Evolutionary conservation across 371 early-diverging fungal genomes (phyloP).

Genomic region (Fennellomyces sp.): DNA sequence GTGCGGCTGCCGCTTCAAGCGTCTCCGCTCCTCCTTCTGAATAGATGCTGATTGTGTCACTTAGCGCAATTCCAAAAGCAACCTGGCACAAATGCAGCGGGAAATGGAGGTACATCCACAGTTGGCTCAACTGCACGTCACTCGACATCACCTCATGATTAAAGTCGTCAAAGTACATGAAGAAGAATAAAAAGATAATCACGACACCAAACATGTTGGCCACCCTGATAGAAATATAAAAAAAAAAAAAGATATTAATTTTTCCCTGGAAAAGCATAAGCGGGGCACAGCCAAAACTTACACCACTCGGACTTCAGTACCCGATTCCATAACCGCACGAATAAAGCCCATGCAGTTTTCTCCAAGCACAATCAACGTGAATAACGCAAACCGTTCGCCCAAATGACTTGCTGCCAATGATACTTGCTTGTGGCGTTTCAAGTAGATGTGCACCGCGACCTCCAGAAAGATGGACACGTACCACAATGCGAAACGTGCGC

Average conservation of each 20-base stretch:
- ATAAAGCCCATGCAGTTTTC: constrained; percentile 58
- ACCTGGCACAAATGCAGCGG: constrained; percentile 62
- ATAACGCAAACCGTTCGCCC: constrained; percentile 59
- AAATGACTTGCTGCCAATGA: constrained; percentile 62
- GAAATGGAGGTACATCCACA: constrained; percentile 66
- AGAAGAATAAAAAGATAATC: constrained; percentile 52
- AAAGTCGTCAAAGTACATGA: constrained; percentile 59
- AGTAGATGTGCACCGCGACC: constrained; percentile 37
- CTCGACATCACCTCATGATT: constrained; percentile 31
- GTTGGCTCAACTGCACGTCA: constrained; percentile 41
- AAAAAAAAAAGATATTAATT: not conserved
- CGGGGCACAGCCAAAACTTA: constrained; percentile 16
- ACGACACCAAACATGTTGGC: constrained; percentile 50
- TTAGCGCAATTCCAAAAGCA: constrained; percentile 58
- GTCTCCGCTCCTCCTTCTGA: constrained; percentile 18
- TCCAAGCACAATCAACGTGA: constrained; percentile 57
- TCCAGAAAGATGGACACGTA: constrained; percentile 52
- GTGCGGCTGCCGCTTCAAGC: not conserved
- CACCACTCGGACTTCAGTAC: constrained; percentile 33
- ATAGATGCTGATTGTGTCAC: constrained; percentile 50
- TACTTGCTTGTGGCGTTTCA: constrained; percentile 50
- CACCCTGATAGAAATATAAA: constrained; percentile 16
- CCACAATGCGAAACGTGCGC: constrained; percentile 51
- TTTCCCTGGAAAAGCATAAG: not conserved
- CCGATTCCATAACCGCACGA: constrained; percentile 39